Evolutionary conservation across 768 basidiomycete species (phyloP).

Genomic region (Mycena alexandri): DNA sequence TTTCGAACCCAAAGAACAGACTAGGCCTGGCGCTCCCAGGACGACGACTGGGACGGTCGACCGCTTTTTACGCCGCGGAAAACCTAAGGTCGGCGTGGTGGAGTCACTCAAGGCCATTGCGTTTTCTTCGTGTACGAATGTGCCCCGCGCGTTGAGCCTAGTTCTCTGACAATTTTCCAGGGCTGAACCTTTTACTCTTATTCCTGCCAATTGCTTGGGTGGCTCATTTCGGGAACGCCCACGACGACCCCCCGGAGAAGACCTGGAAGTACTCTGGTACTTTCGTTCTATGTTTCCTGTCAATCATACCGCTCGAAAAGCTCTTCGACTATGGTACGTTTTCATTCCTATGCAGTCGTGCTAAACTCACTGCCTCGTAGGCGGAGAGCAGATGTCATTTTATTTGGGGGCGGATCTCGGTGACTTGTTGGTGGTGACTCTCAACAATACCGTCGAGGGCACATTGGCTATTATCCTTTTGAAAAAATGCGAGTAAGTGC

Average conservation of each 20-base stretch:
- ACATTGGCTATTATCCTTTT: conserved; percentile 78
- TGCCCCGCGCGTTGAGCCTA: not conserved
- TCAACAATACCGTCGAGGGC: conserved; percentile 83
- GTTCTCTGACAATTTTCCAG: conserved; percentile 45
- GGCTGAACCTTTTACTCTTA: conserved; percentile 69
- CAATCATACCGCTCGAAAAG: conserved; percentile 75
- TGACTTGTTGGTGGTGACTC: conserved; percentile 72
- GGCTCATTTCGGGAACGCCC: conserved; percentile 57
- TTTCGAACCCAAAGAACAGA: not conserved
- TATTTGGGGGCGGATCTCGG: conserved; percentile 75
- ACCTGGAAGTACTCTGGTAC: conserved; percentile 15
- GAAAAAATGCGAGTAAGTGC: conserved; percentile 77
- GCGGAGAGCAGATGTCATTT: conserved; percentile 64
- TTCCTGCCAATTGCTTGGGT: conserved; percentile 74
- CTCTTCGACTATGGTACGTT: conserved; percentile 73
- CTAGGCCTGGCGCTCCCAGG: not conserved
- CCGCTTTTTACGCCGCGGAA: conserved; percentile 62
- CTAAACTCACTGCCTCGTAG: not conserved
- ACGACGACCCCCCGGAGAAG: conserved; percentile 12
- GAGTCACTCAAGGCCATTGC: conserved; percentile 61
- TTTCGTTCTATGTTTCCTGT: conserved; percentile 63
- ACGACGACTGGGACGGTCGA: conserved; percentile 38
- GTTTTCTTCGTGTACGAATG: conserved; percentile 66
- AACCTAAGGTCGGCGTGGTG: conserved; percentile 55
- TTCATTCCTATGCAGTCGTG: not conserved